These are phyloP conservation scores for Carex scoparia DNA, from an alignment of 176 grass and related monocot genomes.

Conservation along the genomic window DNA sequence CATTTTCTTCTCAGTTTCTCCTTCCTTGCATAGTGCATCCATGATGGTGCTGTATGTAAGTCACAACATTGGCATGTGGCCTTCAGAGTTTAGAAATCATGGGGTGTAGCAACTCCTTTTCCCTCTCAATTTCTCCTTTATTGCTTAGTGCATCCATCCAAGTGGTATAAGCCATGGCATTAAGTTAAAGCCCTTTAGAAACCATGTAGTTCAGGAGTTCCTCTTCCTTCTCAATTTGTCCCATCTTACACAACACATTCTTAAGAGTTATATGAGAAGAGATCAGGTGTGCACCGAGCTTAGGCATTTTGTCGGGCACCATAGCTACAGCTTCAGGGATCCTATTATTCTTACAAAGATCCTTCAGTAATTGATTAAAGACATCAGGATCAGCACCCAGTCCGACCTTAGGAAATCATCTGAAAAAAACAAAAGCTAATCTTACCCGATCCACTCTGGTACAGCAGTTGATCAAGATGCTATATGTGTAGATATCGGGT, in stretches of 20 bases:
- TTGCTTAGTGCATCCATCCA: no score
- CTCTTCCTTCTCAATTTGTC: neutral
- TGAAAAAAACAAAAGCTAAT: neutral
- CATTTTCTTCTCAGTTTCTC: no score
- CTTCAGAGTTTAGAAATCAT: no score
- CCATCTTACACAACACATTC: neutral
- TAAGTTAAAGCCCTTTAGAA: no score
- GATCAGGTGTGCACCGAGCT: neutral
- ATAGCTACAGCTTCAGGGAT: neutral
- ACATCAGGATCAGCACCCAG: neutral
- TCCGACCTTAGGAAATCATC: neutral
- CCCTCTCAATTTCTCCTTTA: no score
- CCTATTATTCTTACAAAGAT: neutral
- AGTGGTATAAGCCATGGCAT: no score
- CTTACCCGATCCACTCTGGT: neutral
- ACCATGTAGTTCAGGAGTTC: neutral
- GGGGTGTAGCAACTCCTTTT: no score
- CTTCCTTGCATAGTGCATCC: no score
- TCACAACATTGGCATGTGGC: no score
- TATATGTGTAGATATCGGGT: neutral
- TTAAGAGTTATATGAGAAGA: neutral
- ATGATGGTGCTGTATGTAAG: no score
- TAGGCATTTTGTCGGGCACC: slow-evolving; percentile 1
- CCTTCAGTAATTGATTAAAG: neutral
- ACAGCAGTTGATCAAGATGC: neutral